Evolutionary conservation across 805 yeast species (phyloP), one percentile per base, ranked within the genome.

Genomic region (Metahyphopichia silvanorum): DNA sequence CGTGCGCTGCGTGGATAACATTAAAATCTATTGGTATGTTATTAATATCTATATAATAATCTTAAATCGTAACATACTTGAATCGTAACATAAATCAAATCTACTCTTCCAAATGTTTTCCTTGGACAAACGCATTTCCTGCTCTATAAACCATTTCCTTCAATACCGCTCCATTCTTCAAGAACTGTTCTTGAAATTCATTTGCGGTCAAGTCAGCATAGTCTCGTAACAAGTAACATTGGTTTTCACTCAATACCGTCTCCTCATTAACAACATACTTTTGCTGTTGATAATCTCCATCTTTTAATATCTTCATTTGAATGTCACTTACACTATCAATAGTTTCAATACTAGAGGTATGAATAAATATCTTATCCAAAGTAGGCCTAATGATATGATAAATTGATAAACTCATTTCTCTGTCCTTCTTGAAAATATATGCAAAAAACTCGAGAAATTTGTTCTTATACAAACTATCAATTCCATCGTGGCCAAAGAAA

Each of bases 141-240:
- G 59, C 49, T 36, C 66, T 54, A 42, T 64, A 66, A 25, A 54
- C 43, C 66, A 66, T 61, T 18, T 54, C 55, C 32, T 54, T 61
- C 16, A 58, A 29, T 17, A 33, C 37, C 30, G 15, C 32, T 34
- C 16, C 34, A 29, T 14, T 34, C 35, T 16, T 38, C 36, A 12
- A 51, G 25, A 15, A 40, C 35, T 4, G 37, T 16, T n/a, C n/a
- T n/a, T n/a, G n/a, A n/a, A n/a, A n/a, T n/a, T 7, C 45, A 31
- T 8, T 24, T 14, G 8, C 12, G 26, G 11, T 21, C 9, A 24
- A 24, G 14, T 24, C 13, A 7, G 12, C 26, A 24, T 7, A 14
- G 8, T 24, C 13, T 8, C 13, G 7, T 9, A 24, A 7, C 12
- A 24, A n/a, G 11, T 18, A 11, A n/a, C 30, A 27, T 9, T 44